Base-by-base conservation (phyloP, 371 early-diverging fungal species). In the Homolaphlyctis polyrhiza region DNA sequence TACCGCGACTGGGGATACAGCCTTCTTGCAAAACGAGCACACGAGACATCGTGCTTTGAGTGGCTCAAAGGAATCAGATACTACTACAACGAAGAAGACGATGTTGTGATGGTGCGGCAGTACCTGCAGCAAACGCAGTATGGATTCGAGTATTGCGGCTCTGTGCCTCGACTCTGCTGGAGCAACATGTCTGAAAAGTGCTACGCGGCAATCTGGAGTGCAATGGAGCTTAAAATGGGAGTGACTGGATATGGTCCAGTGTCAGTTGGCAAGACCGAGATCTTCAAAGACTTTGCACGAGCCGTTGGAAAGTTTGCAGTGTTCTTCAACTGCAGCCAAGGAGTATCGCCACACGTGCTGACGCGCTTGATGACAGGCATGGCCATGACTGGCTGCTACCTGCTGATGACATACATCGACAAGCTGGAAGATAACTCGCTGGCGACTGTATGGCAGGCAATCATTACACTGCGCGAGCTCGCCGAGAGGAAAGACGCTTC, bases 61-160 rank as follows among this genome's bases (percentile, higher is more conserved):
- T 65, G 65, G 65, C 60, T 65, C 29, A 13, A 49, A 2, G 61
- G 51, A 11, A 16, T 65, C 6, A 28, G 55, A 16, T 65, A 65
- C 55, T 36, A 62, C 39, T 58, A 39, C 35, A 30, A 28, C 1
- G 61, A 65, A 35, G 65, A 65, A 16, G 54, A 48, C 23, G 33
- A 32, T 18, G 8, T 18, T n/a, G 36, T 65, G n/a, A 63, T 6
- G 6, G 51, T 65, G 33, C 34, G 30, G 35, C 65, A 65, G 43
- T 60, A 39, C n/a, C n/a, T 65, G 4, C 49, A 52, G 8, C 23
- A 34, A 2, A 50, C 55, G 16, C 27, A 5, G n/a, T 65, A 65
- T 32, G 61, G 61, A 3, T 65, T 62, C 55, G 65, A 65, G 34
- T 65, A 65, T 33, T 11, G 60, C 25, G 61, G 63, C 25, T 14